These are phyloP conservation scores for Staphylotrichum longicolle DNA, from an alignment of 495 filamentous ascomycete species.

Conservation along the genomic window DNA sequence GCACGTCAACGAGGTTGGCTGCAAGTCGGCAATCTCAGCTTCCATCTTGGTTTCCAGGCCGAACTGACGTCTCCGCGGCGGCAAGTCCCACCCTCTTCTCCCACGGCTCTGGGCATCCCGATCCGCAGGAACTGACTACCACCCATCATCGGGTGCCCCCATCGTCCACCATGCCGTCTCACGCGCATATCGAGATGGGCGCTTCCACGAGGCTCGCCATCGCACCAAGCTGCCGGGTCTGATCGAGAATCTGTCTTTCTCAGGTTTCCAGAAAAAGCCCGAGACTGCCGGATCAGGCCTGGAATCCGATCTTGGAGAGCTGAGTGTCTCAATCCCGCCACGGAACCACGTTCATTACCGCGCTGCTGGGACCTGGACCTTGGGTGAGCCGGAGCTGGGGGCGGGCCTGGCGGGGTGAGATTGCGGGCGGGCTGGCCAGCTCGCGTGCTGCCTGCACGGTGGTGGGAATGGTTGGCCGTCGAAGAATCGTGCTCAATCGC, in stretches of 20 bases:
- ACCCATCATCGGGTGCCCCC: too few species aligned
- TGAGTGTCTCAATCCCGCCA: constrained; percentile 3
- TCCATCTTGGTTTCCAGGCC: too few species aligned
- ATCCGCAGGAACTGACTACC: too few species aligned
- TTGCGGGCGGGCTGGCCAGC: background rate
- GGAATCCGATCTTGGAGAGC: background rate
- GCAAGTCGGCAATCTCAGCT: too few species aligned
- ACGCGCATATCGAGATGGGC: too few species aligned
- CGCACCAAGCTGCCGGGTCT: constrained; percentile 13
- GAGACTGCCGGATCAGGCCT: background rate
- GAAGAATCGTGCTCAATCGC: constrained; percentile 21
- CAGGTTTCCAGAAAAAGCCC: background rate
- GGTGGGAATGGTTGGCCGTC: constrained; percentile 16
- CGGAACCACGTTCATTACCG: background rate
- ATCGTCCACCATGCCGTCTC: too few species aligned
- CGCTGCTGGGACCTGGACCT: background rate
- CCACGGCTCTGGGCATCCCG: too few species aligned
- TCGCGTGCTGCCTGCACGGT: constrained; percentile 9
- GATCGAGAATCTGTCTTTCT: background rate
- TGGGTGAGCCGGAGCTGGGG: background rate
- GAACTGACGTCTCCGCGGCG: too few species aligned
- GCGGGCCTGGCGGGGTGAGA: background rate
- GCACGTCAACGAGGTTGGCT: too few species aligned
- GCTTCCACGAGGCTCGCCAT: background rate
- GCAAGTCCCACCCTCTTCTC: too few species aligned